Base-by-base conservation (phyloP, 140 eudicot genomes). In the Stevia rebaudiana region DNA sequence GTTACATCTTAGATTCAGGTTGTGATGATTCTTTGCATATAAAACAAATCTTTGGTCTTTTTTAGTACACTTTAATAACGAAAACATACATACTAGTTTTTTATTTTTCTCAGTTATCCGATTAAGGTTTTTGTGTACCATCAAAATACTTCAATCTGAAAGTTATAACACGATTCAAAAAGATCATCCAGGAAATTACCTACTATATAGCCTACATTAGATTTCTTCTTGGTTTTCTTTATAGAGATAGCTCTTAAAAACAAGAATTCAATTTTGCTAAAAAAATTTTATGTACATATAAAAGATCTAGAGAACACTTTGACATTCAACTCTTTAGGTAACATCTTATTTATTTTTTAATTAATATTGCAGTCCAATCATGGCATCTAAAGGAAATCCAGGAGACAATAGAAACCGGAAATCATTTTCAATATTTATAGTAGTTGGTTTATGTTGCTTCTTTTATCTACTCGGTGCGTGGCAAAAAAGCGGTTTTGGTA, bases 401-500 rank as follows among this genome's bases (percentile, higher is more conserved):
- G 92, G 92, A 75, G 95, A 82, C 72, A 84, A 68, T 33, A 87
- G 75, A 68, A 81, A 67, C 6, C 74, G 80, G 67, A 69, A 63
- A 59, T 77, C 88, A 0, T 56, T 75, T 50, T 68, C 92, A 2
- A 84, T 87, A n/a, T 79, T 84, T 31, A 68, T 87, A 59, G 84
- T 81, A 10, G 71, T 75, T 48, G 92, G 92, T n/a, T 74, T 87
- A 11, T 87, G 95, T 64, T 74, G 91, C 61, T 81, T 77, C 73
- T 86, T 86, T 64, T 86, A 81, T 58, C 78, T 86, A 44, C 70
- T 86, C 28, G 92, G 92, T 17, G 81, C 85, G 6, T 87, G 95
- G 95, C 92, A 87, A 56, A 80, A 82, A 57, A 81, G 92, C 17
- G 95, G 92, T 18, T 81, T 80, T 43, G 95, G 92, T 55, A 87